Conservation (phyloP, 805 yeast genomes). For the Candida tibetensis region DNA sequence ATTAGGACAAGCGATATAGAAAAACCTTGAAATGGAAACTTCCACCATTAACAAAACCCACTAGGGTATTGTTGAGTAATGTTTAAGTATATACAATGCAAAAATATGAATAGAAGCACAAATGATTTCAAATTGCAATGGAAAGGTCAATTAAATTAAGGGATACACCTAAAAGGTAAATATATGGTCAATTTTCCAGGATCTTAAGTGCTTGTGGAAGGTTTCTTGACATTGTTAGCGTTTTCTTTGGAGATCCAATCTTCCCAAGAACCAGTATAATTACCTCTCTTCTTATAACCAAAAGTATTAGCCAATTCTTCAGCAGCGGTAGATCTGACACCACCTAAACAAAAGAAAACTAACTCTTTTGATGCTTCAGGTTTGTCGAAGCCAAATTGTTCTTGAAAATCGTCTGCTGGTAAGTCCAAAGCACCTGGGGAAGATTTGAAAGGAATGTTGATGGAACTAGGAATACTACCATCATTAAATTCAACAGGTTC, state of each 20-base stretch:
- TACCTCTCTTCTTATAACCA: slow-evolving; percentile 82
- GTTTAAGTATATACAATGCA: too few species aligned
- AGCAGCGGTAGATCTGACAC: slow-evolving; percentile 86
- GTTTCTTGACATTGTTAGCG: slow-evolving; percentile 6
- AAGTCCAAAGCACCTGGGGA: slow-evolving; percentile 91
- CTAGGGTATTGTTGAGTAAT: too few species aligned
- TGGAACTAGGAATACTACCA: slow-evolving; percentile 80
- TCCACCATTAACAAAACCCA: too few species aligned
- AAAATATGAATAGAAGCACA: too few species aligned
- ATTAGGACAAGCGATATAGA: too few species aligned
- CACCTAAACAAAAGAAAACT: slow-evolving; percentile 89
- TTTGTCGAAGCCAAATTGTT: slow-evolving; percentile 76
- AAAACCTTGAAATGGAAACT: too few species aligned
- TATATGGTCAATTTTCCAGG: too few species aligned
- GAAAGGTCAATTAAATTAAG: too few species aligned
- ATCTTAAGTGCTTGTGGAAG: too few species aligned
- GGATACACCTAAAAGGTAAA: too few species aligned
- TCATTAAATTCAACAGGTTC: slow-evolving; percentile 77
- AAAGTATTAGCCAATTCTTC: slow-evolving; percentile 88
- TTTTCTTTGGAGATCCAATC: slow-evolving; percentile 66
- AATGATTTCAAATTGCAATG: too few species aligned
- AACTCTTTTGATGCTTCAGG: slow-evolving; percentile 70
- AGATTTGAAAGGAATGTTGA: slow-evolving; percentile 86
- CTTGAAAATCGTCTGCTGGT: slow-evolving; percentile 73
- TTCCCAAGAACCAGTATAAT: slow-evolving; percentile 81